Evolutionary conservation across 1,139 yeast genomes (phyloP), one percentile per base, ranked within the genome.

Genomic region (Williopsis jadinii): DNA sequence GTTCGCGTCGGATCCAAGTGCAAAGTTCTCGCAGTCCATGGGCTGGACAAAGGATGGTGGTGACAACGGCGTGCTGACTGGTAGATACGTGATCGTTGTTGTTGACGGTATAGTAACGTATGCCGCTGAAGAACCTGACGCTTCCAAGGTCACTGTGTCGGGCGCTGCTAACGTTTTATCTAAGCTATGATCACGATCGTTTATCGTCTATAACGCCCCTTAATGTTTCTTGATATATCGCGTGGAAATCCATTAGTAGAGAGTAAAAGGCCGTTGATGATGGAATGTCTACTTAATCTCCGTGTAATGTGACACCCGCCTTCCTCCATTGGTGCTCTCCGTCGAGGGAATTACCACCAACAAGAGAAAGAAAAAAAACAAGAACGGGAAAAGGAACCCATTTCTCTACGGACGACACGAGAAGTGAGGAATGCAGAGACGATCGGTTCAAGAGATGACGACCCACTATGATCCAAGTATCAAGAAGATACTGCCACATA

Each of bases 1-100:
- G 53, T 85, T 85, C 60, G 95, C 81, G 40, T 69, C 82, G 49
- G 96, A 88, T 61, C 78, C 86, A 36, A 74, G 73, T 44, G 82
- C 82, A 38, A 64, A 65, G 32, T 79, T 84, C 56, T 74, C 87
- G 42, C 67, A 70, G 56, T 65, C 76, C 39, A 66, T 80, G 50
- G 95, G 92, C 39, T 77, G 74, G 46, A 66, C 72, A 41, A 66
- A 75, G 49, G 80, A 79, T 52, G 68, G 73, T 48, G 68, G 78
- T 33, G 67, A 67, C 14, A 69, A 62, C 44, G 90, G 88, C 30
- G 58, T 68, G 46, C 77, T 95, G 68, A 76, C 85, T 46, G 71
- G 73, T 41, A 76, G 95, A 64, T 86, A 76, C 63, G 90, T 90
- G 43, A 63, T 80, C 42, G 70, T 85, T 48, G 77, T 84, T 44